These are phyloP conservation scores for Friedmanniomyces simplex DNA, from an alignment of 495 filamentous ascomycete species.

Conservation along the genomic window DNA sequence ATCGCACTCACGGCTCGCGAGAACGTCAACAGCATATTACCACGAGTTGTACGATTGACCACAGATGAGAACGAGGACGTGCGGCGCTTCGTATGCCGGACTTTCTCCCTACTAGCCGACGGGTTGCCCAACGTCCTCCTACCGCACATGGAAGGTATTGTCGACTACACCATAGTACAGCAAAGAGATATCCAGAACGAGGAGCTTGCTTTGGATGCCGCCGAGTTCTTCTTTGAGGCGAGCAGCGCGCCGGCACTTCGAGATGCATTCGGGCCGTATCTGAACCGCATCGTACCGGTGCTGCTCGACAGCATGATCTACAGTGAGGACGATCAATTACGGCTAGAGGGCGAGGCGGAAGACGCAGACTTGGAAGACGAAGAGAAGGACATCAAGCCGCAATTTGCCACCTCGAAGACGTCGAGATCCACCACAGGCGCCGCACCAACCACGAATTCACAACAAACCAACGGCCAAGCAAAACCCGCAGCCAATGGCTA, in stretches of 20 bases:
- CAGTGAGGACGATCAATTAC: constrained; percentile 79
- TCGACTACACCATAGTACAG: constrained; percentile 85
- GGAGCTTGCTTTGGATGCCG: constrained; percentile 85
- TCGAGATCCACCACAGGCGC: constrained; percentile 32
- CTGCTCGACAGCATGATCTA: constrained; percentile 95
- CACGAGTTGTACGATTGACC: constrained; percentile 70
- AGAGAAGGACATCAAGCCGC: constrained; percentile 82
- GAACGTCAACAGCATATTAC: constrained; percentile 68
- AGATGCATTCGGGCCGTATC: constrained; percentile 59
- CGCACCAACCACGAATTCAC: constrained; percentile 35
- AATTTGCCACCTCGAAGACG: constrained; percentile 73
- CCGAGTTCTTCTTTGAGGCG: constrained; percentile 93
- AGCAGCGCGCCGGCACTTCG: constrained; percentile 77
- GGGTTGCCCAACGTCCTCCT: constrained; percentile 79
- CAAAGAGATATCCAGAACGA: constrained; percentile 76
- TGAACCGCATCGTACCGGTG: constrained; percentile 80
- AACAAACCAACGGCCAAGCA: constrained; percentile 28
- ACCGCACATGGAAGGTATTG: constrained; percentile 78
- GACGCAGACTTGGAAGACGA: constrained; percentile 86
- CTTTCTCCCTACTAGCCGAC: constrained; percentile 87
- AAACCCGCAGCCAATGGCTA: constrained; percentile 19
- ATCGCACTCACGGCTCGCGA: constrained; percentile 59
- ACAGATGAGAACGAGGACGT: constrained; percentile 67
- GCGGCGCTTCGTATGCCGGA: constrained; percentile 80
- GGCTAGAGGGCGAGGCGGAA: constrained; percentile 69